Conservation (phyloP, 2,329 filamentous ascomycete species). For the Hypoxylon sp. region DNA sequence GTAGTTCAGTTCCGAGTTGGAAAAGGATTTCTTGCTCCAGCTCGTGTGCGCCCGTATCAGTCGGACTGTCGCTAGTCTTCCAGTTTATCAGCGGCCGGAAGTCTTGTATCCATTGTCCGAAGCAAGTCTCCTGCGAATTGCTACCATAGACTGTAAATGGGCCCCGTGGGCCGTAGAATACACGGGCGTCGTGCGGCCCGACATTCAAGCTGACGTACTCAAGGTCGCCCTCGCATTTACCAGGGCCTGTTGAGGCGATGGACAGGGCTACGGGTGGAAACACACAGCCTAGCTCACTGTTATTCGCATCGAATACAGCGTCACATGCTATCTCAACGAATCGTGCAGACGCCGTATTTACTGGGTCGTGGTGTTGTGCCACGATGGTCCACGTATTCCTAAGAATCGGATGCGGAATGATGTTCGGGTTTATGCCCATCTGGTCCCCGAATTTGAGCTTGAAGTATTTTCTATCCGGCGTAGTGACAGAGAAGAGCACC, state of each 20-base stretch:
- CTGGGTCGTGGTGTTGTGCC: conserved; percentile 60
- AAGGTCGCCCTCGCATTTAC: conserved; percentile 63
- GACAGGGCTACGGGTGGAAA: conserved; percentile 60
- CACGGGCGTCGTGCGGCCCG: conserved; percentile 71
- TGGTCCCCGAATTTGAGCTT: conserved; percentile 62
- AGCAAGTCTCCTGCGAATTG: conserved; percentile 68
- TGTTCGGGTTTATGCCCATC: conserved; percentile 67
- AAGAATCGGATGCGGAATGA: conserved; percentile 68
- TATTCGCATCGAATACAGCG: conserved; percentile 60
- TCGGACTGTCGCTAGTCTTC: conserved; percentile 51
- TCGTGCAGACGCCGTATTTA: conserved; percentile 50
- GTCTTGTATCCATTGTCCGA: conserved; percentile 70
- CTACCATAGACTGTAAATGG: conserved; percentile 70
- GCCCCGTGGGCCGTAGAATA: conserved; percentile 67
- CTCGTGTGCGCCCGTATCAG: not conserved
- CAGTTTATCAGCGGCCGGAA: conserved; percentile 65
- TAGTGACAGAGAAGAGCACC: conserved; percentile 64
- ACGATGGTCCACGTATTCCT: conserved; percentile 66
- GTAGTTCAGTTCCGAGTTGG: conserved; percentile 63
- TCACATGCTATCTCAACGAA: conserved; percentile 65
- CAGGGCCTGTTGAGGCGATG: conserved; percentile 61
- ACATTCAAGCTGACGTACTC: conserved; percentile 60
- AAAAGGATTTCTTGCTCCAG: conserved; percentile 53
- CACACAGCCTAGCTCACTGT: conserved; percentile 60
- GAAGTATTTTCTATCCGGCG: conserved; percentile 63